phyloP scores from a whole-genome alignment of 192 early-diverging fungal genomes.

The Allomyces arbusculus region DNA sequence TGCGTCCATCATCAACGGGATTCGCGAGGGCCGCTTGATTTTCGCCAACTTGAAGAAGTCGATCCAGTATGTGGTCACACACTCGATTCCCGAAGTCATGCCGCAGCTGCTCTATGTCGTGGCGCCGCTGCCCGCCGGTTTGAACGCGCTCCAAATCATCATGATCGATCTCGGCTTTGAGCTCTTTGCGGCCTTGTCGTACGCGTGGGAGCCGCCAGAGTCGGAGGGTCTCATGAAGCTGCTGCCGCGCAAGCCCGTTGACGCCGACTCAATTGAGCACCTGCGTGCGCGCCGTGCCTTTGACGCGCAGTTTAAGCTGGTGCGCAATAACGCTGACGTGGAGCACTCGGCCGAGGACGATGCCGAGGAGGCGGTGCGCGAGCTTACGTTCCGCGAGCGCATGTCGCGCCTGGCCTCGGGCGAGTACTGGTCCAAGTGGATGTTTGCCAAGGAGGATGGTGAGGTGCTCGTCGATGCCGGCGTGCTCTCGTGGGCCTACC shows the following conservation, averaged over 20 bases:
- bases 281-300: slow-evolving; percentile 28
- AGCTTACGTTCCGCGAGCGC: slow-evolving; percentile 7
- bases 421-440: slow-evolving; percentile 34
- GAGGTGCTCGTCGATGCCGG: slow-evolving; percentile 72
- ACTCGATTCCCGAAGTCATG: slow-evolving; percentile 78
- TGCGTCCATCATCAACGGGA: slow-evolving; percentile 77
- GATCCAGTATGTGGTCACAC: slow-evolving; percentile 76
- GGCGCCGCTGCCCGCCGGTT: slow-evolving; percentile 62
- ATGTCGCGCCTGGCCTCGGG: slow-evolving; percentile 9
- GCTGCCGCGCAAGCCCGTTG: slow-evolving; percentile 77
- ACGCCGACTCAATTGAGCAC: slow-evolving; percentile 45
- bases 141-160: slow-evolving; percentile 68
- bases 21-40: slow-evolving; percentile 86
- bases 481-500: slow-evolving; percentile 60
- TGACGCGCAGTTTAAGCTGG: slow-evolving; percentile 10
- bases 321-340: not conserved
- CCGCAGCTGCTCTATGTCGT: slow-evolving; percentile 69
- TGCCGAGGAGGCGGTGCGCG: slow-evolving; percentile 22
- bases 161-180: slow-evolving; percentile 91
- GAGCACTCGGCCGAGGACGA: slow-evolving; percentile 3
- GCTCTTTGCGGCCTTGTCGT: slow-evolving; percentile 61
- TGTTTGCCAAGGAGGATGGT: slow-evolving; percentile 47
- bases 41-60: slow-evolving; percentile 92
- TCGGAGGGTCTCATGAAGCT: slow-evolving; percentile 64
- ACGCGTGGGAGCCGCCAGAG: slow-evolving; percentile 84